Conservation (phyloP, 108 stramenopile genomes). For the Skeletonema costatum region DNA sequence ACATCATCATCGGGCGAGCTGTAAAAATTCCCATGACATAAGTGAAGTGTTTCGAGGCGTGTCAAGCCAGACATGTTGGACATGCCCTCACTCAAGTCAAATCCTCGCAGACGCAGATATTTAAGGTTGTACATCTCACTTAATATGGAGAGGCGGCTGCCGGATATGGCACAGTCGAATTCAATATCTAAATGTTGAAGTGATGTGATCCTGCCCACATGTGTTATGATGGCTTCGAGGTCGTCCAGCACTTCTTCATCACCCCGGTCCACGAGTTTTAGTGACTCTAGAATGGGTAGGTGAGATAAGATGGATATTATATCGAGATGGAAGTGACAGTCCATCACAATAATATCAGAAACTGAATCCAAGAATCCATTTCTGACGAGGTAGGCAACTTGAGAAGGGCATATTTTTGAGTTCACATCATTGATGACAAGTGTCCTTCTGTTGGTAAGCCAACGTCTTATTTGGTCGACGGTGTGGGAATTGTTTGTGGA, state of each 20-base stretch:
- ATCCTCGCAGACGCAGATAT: slow-evolving; percentile 36
- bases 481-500: neutral
- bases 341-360: slow-evolving; percentile 26
- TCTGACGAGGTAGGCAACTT: slow-evolving; percentile 24
- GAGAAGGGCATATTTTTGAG: slow-evolving; percentile 7
- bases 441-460: slow-evolving; percentile 25
- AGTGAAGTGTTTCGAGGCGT: slow-evolving; percentile 23
- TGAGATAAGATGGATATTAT: slow-evolving; percentile 10
- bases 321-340: slow-evolving; percentile 29
- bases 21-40: slow-evolving; percentile 49
- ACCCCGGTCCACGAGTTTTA: slow-evolving; percentile 25
- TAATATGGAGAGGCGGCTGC: slow-evolving; percentile 35
- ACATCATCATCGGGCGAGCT: slow-evolving; percentile 42
- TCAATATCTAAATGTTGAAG: slow-evolving; percentile 34
- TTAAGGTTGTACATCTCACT: slow-evolving; percentile 7
- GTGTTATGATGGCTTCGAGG: slow-evolving; percentile 17
- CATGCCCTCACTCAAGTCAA: slow-evolving; percentile 40
- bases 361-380: slow-evolving; percentile 32
- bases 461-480: slow-evolving; percentile 7
- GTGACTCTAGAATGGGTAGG: slow-evolving; percentile 17
- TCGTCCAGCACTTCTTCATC: slow-evolving; percentile 10
- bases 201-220: slow-evolving; percentile 17
- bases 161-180: slow-evolving; percentile 28
- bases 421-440: slow-evolving; percentile 32
- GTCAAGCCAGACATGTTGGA: slow-evolving; percentile 6